Conservation (phyloP, 2,329 filamentous ascomycete genomes). For the Clathrospora elynae region DNA sequence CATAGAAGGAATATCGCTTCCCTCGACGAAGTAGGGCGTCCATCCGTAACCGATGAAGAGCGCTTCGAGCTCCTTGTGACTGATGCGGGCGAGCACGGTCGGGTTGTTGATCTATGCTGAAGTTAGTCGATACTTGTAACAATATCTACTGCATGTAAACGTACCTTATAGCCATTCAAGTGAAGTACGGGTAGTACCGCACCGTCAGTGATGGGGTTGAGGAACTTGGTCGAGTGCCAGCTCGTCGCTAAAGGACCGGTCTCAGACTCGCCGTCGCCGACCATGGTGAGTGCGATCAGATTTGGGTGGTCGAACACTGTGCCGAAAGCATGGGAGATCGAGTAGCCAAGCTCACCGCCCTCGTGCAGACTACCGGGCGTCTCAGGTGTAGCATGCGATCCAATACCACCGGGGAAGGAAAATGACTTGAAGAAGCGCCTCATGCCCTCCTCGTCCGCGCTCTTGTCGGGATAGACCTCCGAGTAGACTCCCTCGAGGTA, state of each 20-base stretch:
- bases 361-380: slow-evolving; percentile 79
- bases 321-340: slow-evolving; percentile 78
- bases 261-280: slow-evolving; percentile 81
- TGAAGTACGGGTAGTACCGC: slow-evolving; percentile 79
- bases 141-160: background rate
- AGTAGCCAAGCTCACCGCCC: slow-evolving; percentile 81
- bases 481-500: slow-evolving; percentile 80
- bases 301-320: slow-evolving; percentile 76
- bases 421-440: slow-evolving; percentile 81
- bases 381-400: slow-evolving; percentile 78
- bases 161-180: slow-evolving; percentile 82
- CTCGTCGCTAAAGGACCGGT: slow-evolving; percentile 78
- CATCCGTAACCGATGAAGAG: slow-evolving; percentile 78
- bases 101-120: slow-evolving; percentile 52
- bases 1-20: slow-evolving; percentile 74
- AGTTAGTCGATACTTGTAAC: slow-evolving; percentile 7
- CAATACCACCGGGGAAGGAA: slow-evolving; percentile 79
- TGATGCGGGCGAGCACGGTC: slow-evolving; percentile 69
- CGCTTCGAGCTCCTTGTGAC: slow-evolving; percentile 71
- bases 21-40: slow-evolving; percentile 80
- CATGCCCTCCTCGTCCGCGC: slow-evolving; percentile 70
- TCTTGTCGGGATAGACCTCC: slow-evolving; percentile 76
- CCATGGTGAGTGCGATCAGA: slow-evolving; percentile 76
- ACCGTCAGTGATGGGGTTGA: slow-evolving; percentile 78
- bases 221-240: slow-evolving; percentile 83